Conservation (phyloP, 306 rosid genomes). For the Castanospermum australe region DNA sequence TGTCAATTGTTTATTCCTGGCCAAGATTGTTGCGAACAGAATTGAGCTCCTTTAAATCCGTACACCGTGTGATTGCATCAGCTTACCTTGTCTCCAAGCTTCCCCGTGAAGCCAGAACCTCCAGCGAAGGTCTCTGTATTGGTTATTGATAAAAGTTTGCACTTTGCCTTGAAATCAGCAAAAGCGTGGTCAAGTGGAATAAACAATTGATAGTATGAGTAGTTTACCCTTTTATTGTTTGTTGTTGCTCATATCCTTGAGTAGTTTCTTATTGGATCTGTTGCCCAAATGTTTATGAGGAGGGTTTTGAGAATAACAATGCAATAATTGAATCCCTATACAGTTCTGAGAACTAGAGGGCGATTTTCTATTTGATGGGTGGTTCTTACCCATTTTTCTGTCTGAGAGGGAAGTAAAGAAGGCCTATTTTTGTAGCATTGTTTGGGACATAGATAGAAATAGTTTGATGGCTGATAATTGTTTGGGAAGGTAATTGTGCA, state of each 20-base stretch:
- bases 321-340: neutral
- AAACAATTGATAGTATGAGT: neutral
- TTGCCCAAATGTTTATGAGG: neutral
- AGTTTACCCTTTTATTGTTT: neutral
- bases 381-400: neutral
- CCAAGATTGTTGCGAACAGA: too few relatives aligned
- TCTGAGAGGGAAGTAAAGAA: neutral
- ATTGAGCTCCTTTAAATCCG: slow-evolving; percentile 48
- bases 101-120: slow-evolving; percentile 38
- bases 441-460: neutral
- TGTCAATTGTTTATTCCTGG: too few relatives aligned
- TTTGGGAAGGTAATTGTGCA: neutral
- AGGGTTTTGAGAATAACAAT: neutral
- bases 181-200: neutral
- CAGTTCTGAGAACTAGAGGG: neutral
- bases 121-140: slow-evolving; percentile 37
- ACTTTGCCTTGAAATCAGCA: neutral
- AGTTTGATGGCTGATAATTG: neutral
- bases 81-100: slow-evolving; percentile 62
- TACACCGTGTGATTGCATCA: slow-evolving; percentile 43
- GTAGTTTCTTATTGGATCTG: neutral
- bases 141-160: neutral
- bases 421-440: too few relatives aligned
- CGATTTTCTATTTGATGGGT: neutral
- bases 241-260: neutral